Evolutionary conservation across 116 monocot species (phyloP).

Genomic region (Posidonia oceanica): DNA sequence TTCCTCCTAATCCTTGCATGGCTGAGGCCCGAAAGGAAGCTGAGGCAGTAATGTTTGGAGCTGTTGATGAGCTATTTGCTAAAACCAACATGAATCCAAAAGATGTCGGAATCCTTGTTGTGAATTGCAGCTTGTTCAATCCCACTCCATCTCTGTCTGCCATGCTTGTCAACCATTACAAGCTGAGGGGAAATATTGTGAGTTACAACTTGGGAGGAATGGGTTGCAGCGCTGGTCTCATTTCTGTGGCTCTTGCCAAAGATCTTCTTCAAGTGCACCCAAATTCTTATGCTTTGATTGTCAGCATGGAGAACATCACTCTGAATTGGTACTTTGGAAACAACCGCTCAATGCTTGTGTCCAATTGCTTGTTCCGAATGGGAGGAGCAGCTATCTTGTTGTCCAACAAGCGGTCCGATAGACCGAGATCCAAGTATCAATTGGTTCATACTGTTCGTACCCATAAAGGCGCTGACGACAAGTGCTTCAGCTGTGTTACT

Average conservation of each 20-base stretch:
- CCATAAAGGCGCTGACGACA: constrained; percentile 57
- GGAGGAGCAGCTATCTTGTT: constrained; percentile 67
- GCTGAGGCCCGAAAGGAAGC: constrained; percentile 50
- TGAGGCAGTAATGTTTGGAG: too few relatives aligned
- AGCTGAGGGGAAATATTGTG: constrained; percentile 30
- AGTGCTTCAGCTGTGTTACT: constrained; percentile 49
- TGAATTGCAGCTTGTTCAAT: too few relatives aligned
- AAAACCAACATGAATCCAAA: constrained; percentile 42
- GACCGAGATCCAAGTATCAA: constrained; percentile 52
- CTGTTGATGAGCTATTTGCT: constrained; percentile 53
- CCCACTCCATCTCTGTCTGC: constrained; percentile 66
- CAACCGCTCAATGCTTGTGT: constrained; percentile 59
- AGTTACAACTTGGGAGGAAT: constrained; percentile 73
- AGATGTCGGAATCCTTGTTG: too few relatives aligned
- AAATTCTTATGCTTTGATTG: constrained; percentile 51
- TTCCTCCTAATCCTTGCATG: constrained; percentile 18
- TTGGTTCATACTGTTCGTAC: constrained; percentile 62
- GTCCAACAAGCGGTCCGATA: constrained; percentile 48
- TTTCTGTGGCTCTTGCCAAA: constrained; percentile 61
- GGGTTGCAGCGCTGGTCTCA: constrained; percentile 71
- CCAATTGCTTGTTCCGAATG: constrained; percentile 76
- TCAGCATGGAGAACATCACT: constrained; percentile 82
- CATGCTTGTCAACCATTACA: constrained; percentile 66
- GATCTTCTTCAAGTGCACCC: constrained; percentile 57
- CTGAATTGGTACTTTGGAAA: constrained; percentile 75